A percentile compares a stretch with the other conserved stretches of the same genome.
Evolutionary conservation across 306 rosid species (phyloP).

Genomic region (Medicago arabica): DNA sequence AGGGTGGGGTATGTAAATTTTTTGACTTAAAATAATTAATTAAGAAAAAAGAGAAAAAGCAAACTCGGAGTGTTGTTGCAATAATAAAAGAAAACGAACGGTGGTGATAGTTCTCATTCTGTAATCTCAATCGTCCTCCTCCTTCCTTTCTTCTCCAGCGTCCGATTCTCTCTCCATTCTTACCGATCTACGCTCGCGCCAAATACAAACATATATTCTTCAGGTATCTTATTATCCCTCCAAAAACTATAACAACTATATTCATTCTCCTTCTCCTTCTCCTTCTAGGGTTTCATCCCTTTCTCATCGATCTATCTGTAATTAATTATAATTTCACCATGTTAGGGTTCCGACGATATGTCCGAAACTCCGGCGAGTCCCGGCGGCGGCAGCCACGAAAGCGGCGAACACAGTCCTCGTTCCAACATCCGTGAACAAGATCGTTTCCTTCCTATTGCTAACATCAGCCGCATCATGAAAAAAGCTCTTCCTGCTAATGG

Average conservation of each 20-base stretch:
- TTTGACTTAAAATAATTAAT: too few relatives aligned
- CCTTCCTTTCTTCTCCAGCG: conserved; percentile 92
- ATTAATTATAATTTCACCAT: conserved; percentile 41
- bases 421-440: conserved; percentile 90
- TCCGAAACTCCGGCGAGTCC: conserved; percentile 90
- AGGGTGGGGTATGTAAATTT: too few relatives aligned
- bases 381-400: conserved; percentile 83
- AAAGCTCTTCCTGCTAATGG: conserved; percentile 95
- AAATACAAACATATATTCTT: conserved; percentile 53
- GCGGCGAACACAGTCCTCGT: conserved; percentile 95
- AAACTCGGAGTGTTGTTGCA: not conserved
- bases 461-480: conserved; percentile 96
- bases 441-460: conserved; percentile 90
- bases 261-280: too few relatives aligned
- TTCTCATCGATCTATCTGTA: conserved; percentile 8
- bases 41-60: not conserved
- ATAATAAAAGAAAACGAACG: conserved; percentile 72
- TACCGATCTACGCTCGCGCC: conserved; percentile 82
- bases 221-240: conserved; percentile 40
- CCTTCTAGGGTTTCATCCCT: conserved; percentile 22
- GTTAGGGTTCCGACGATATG: conserved; percentile 66
- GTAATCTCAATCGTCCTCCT: conserved; percentile 87
- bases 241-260: not conserved
- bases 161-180: conserved; percentile 77
- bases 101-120: conserved; percentile 76